These are phyloP conservation scores for Jacaranda copaia DNA, from an alignment of 257 asterid genomes.

Conservation along the genomic window DNA sequence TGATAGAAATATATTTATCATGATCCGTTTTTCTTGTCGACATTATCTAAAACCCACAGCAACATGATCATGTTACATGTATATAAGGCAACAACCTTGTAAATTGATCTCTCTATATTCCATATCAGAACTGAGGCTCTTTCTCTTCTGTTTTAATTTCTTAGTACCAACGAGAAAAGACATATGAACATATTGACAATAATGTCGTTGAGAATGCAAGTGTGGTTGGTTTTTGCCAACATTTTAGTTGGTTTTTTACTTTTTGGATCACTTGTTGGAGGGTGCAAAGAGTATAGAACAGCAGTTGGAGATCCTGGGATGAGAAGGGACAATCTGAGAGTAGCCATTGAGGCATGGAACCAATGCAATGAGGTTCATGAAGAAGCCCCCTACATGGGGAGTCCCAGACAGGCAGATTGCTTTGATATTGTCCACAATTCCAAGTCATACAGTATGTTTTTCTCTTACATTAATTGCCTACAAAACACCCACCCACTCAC, in stretches of 20 bases:
- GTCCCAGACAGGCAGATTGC: conserved; percentile 55
- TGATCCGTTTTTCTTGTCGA: no score
- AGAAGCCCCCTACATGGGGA: conserved; percentile 59
- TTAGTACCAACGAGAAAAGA: no score
- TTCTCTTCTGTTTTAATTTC: no score
- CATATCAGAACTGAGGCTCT: no score
- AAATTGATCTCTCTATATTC: no score
- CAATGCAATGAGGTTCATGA: conserved; percentile 66
- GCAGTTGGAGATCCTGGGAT: conserved; percentile 67
- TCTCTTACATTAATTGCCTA: not conserved
- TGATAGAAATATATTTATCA: no score
- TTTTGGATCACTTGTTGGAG: not conserved
- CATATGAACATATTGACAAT: not conserved
- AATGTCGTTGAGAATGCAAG: not conserved
- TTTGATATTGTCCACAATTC: conserved; percentile 45
- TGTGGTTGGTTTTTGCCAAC: not conserved
- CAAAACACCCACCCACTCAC: no score
- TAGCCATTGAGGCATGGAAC: conserved; percentile 67
- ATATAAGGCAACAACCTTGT: no score
- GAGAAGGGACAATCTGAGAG: conserved; percentile 46
- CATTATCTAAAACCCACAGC: no score
- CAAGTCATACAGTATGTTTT: conserved; percentile 35
- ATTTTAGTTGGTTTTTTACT: not conserved
- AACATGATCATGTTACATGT: no score
- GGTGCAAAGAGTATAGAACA: conserved; percentile 23